Evolutionary conservation across 129 eudicot species (phyloP).

Genomic region (Centrapalus pauciflorus): DNA sequence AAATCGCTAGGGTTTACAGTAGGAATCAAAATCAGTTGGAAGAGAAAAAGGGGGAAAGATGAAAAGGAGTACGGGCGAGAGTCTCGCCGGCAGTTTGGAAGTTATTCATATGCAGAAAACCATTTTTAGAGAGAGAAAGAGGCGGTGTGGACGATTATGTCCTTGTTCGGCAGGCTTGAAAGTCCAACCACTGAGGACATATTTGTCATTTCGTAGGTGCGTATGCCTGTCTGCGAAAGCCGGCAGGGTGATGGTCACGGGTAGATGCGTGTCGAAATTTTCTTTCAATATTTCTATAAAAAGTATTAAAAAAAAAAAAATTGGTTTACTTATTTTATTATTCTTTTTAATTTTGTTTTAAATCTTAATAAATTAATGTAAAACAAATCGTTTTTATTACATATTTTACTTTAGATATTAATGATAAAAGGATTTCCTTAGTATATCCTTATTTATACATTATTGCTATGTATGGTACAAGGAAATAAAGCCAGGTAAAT

Average conservation of each 20-base stretch:
- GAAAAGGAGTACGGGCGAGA: slow-evolving; percentile 16
- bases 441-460: no score
- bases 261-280: slow-evolving; percentile 34
- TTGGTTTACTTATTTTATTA: neutral
- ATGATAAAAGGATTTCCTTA: no score
- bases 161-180: slow-evolving; percentile 12
- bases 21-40: slow-evolving; percentile 11
- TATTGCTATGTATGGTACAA: no score
- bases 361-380: neutral
- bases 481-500: no score
- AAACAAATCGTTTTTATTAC: no score
- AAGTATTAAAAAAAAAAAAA: slow-evolving; percentile 14
- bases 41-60: neutral
- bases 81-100: slow-evolving; percentile 43
- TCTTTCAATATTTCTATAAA: slow-evolving; percentile 13
- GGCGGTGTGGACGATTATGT: slow-evolving; percentile 22
- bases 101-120: slow-evolving; percentile 10
- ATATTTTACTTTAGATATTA: no score
- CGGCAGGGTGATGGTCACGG: slow-evolving; percentile 39
- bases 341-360: neutral
- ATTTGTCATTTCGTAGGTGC: neutral
- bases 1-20: neutral
- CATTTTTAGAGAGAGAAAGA: slow-evolving; percentile 18
- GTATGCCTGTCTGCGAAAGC: slow-evolving; percentile 10
- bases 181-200: neutral